Conservation (phyloP, 192 early-diverging fungal species). For the Coemansia pectinata region DNA sequence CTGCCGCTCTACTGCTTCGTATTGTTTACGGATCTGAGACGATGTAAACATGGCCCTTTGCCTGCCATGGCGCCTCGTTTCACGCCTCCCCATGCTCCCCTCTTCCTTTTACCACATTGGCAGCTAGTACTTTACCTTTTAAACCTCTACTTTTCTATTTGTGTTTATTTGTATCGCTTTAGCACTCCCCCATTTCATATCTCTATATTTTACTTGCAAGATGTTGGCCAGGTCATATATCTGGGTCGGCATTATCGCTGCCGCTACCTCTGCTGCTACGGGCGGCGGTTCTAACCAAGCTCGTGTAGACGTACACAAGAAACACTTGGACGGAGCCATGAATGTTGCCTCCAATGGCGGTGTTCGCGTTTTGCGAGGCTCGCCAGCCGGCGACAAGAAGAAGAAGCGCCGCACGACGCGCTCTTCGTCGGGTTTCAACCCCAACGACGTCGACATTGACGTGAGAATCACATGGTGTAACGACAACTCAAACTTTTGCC, state of each 20-base stretch:
- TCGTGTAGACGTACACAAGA: not conserved
- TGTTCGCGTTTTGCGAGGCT: constrained; percentile 24
- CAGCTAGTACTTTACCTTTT: not conserved
- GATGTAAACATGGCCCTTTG: not conserved
- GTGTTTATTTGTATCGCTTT: not conserved
- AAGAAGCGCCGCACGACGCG: constrained; percentile 32
- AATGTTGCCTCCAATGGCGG: constrained; percentile 8
- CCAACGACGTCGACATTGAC: constrained; percentile 39
- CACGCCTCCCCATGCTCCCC: constrained; percentile 3
- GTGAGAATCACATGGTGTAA: constrained; percentile 54
- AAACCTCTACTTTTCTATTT: not conserved
- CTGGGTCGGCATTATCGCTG: constrained; percentile 9
- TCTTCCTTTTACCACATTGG: not conserved
- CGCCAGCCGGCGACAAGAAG: constrained; percentile 10
- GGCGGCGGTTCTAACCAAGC: not conserved
- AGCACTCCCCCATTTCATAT: not conserved
- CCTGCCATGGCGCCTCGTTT: not conserved
- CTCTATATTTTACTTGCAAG: constrained; percentile 1
- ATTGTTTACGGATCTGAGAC: not conserved
- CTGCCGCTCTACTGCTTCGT: not conserved
- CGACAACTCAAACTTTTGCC: constrained; percentile 57
- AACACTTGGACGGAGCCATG: not conserved
- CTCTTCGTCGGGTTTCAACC: constrained; percentile 37
- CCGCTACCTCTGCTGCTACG: constrained; percentile 8
- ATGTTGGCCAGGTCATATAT: constrained; percentile 2